Evolutionary conservation across 768 basidiomycete genomes (phyloP), one percentile per base, ranked within the genome.

Genomic region (Podaxis sp.): DNA sequence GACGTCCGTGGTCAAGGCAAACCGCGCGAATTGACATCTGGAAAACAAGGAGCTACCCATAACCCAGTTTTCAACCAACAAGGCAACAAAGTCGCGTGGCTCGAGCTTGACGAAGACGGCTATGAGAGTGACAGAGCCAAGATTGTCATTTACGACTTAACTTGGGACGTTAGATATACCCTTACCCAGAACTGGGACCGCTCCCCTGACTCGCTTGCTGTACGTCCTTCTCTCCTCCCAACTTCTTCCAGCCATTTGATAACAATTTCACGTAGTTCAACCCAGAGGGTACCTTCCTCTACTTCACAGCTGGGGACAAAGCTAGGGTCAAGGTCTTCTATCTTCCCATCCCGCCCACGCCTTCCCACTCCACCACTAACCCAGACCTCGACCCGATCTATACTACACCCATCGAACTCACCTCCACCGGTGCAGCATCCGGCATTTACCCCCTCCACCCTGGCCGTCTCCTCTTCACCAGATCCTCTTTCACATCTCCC

Each of bases 151-250:
- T 92, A 88, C 68, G 92, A 96, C 69, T 75, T 96, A 15, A 72
- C 74, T 48, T 85, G 82, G 64, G 75, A 85, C n/a, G 79, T 89
- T 13, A 81, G 87, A 30, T 90, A 83, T 69, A 91, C 88, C 0
- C 76, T 94, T 56, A 92, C 93, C 0, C 87, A 92, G 67, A 70
- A 80, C 41, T 99, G 95, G 96, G 94, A 97, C 72, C 85, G 91
- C 26, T 91, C 91, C 36, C 87, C 91, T 0, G 82, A 79, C 66
- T 71, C 80, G 36, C 71, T 92, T 20, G 78, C 81, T 33, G 89
- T 90, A 72, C 67, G 87, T 68, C 51, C 28, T 50, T 30, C 13
- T 17, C 62, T 7, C 6, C 33, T 33, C n/a, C n/a, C 30, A 15
- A 52, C 8, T 46, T 41, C 48, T 26, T 33, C 8, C 22, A 44